Evolutionary conservation across 225 moss, liverwort and hornwort genomes (phyloP).

Genomic region (Lunularia cruciata): DNA sequence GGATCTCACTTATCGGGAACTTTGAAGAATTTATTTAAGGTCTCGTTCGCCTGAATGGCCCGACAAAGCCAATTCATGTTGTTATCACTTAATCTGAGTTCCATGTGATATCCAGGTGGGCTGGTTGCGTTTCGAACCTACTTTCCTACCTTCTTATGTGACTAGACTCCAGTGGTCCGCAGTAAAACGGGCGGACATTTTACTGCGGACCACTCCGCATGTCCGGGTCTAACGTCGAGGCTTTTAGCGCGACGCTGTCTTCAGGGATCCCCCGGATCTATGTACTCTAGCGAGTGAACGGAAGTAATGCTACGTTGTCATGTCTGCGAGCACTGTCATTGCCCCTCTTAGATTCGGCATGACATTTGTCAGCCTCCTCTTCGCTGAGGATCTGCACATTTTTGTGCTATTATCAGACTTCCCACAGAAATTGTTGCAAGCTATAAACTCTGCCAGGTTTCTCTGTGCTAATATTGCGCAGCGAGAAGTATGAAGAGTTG

Average conservation of each 20-base stretch:
- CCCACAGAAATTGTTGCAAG: conserved; percentile 26
- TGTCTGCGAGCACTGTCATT: conserved; percentile 1
- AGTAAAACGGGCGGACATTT: too few species aligned
- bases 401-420: conserved; percentile 20
- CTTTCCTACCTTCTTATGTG: too few species aligned
- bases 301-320: neutral
- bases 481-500: conserved; percentile 59
- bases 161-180: too few species aligned
- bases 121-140: too few species aligned
- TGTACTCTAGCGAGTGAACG: neutral
- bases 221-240: neutral
- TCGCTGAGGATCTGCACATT: conserved; percentile 4
- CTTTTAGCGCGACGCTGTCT: neutral
- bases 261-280: neutral
- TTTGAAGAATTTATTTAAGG: conserved; percentile 13
- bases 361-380: neutral
- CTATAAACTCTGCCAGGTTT: conserved; percentile 57
- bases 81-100: conserved; percentile 19
- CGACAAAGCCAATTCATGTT: conserved; percentile 16
- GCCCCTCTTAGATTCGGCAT: neutral
- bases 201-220: too few species aligned
- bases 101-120: neutral
- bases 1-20: neutral
- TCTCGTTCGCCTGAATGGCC: conserved; percentile 33
- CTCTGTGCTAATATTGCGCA: conserved; percentile 54